Percentiles rank a stretch among this genome's conserved stretches.
phyloP scores from a whole-genome alignment of 2,329 filamentous ascomycete genomes.

The Epichloe amarillans region DNA sequence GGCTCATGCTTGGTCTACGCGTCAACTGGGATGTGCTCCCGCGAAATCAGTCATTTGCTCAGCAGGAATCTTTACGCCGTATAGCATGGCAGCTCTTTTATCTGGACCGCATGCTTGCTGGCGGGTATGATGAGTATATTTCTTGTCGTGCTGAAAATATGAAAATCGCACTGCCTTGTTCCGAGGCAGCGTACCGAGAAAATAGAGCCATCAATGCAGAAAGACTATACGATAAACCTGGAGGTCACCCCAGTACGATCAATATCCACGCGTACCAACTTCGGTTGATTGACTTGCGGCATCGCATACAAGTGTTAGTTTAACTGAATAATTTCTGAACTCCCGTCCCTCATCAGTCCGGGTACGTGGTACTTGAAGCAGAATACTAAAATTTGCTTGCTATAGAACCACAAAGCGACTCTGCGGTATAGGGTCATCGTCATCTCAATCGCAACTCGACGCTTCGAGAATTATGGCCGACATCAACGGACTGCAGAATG shows the following conservation, averaged over 20 bases:
- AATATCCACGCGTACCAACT: constrained; percentile 23
- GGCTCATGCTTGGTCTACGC: constrained; percentile 25
- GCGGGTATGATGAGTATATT: constrained; percentile 28
- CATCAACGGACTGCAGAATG: constrained; percentile 23
- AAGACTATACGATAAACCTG: constrained; percentile 17
- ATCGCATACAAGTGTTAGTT: constrained; percentile 24
- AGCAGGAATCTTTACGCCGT: constrained; percentile 24
- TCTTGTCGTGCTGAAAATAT: constrained; percentile 23
- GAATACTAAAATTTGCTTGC: background rate
- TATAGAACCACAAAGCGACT: constrained; percentile 17
- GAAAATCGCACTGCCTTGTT: constrained; percentile 24
- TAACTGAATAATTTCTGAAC: background rate
- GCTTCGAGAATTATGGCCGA: constrained; percentile 25
- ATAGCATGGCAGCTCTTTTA: constrained; percentile 26
- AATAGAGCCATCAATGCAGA: constrained; percentile 18
- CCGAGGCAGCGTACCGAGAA: constrained; percentile 20
- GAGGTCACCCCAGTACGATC: constrained; percentile 11
- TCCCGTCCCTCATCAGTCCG: background rate
- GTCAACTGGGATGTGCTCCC: constrained; percentile 25
- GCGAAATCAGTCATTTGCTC: constrained; percentile 17
- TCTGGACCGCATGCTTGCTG: constrained; percentile 24
- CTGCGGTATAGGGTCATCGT: constrained; percentile 8
- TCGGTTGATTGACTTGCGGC: constrained; percentile 22
- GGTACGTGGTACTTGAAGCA: background rate
- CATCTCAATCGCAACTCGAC: constrained; percentile 14